Percentiles rank a stretch among this genome's conserved stretches.
Evolutionary conservation across 495 filamentous ascomycete species (phyloP).

Genomic region (Podospora sp.): DNA sequence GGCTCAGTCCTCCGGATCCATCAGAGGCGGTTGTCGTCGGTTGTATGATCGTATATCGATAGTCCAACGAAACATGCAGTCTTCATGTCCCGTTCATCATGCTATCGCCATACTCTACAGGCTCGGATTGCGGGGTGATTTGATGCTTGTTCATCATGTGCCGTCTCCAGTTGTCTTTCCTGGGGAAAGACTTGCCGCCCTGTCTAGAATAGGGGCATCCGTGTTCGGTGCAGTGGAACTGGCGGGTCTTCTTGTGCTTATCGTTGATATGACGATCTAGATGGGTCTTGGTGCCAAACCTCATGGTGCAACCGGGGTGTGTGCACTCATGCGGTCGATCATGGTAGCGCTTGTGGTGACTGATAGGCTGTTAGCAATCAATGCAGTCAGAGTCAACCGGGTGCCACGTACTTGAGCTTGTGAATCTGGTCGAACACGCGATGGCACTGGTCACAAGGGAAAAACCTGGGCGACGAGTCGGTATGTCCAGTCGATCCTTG

Average conservation of each 20-base stretch:
- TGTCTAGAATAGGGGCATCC: slow-evolving; percentile 49
- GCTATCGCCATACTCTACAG: slow-evolving; percentile 31
- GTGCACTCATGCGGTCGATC: slow-evolving; percentile 50
- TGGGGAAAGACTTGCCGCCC: slow-evolving; percentile 52
- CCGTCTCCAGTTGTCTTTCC: slow-evolving; percentile 56
- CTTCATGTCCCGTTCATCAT: slow-evolving; percentile 16
- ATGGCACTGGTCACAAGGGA: slow-evolving; percentile 45
- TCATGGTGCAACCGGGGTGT: slow-evolving; percentile 44
- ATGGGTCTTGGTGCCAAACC: slow-evolving; percentile 56
- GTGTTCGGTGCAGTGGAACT: slow-evolving; percentile 48
- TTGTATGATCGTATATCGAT: neutral
- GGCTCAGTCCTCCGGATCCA: neutral
- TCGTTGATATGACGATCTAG: slow-evolving; percentile 56
- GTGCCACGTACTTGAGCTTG: slow-evolving; percentile 50
- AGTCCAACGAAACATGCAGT: too few relatives aligned
- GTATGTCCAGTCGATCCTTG: slow-evolving; percentile 10
- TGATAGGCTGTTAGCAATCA: slow-evolving; percentile 19
- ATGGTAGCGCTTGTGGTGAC: slow-evolving; percentile 54
- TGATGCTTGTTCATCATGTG: slow-evolving; percentile 55
- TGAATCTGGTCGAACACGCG: slow-evolving; percentile 49
- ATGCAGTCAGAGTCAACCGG: slow-evolving; percentile 5
- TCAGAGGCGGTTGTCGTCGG: neutral
- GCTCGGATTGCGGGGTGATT: slow-evolving; percentile 33
- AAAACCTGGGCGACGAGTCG: slow-evolving; percentile 30
- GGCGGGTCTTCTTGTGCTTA: slow-evolving; percentile 52